A percentile compares a stretch with the other conserved stretches of the same genome.
phyloP scores from a whole-genome alignment of 1,284 basidiomycete genomes.

The Ustilago tritici region DNA sequence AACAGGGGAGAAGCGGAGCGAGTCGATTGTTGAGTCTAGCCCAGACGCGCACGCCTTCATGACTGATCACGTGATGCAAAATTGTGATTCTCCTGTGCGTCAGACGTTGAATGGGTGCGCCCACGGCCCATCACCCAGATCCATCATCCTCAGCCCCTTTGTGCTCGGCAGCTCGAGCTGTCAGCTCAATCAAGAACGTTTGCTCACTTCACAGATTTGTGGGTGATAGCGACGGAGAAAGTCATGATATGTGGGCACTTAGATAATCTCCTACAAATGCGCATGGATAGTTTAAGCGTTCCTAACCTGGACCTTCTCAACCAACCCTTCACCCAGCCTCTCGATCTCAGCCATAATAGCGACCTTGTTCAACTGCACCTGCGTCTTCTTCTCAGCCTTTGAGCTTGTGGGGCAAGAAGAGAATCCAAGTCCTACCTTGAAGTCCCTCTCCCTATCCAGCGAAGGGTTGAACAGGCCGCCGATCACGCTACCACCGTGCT shows the following conservation, averaged over 20 bases:
- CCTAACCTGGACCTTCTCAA: slow-evolving; percentile 69
- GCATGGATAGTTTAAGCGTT: slow-evolving; percentile 7
- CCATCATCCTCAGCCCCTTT: neutral
- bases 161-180: neutral
- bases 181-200: neutral
- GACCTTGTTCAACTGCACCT: slow-evolving; percentile 77
- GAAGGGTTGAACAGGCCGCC: slow-evolving; percentile 88
- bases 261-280: neutral
- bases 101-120: too few species aligned
- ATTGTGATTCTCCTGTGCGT: too few species aligned
- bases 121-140: neutral
- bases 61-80: too few species aligned
- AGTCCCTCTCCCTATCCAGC: slow-evolving; percentile 73
- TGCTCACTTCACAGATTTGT: neutral
- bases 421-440: slow-evolving; percentile 86
- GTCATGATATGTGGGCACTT: too few species aligned
- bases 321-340: slow-evolving; percentile 80
- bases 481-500: slow-evolving; percentile 80
- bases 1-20: too few species aligned
- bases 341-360: slow-evolving; percentile 82
- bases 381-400: slow-evolving; percentile 36
- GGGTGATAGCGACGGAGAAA: too few species aligned
- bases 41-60: neutral
- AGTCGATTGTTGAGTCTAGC: too few species aligned
- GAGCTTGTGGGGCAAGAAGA: slow-evolving; percentile 70